Base-by-base conservation (phyloP, 1,284 basidiomycete genomes). In the Microbotryum silenes-acaulis region DNA sequence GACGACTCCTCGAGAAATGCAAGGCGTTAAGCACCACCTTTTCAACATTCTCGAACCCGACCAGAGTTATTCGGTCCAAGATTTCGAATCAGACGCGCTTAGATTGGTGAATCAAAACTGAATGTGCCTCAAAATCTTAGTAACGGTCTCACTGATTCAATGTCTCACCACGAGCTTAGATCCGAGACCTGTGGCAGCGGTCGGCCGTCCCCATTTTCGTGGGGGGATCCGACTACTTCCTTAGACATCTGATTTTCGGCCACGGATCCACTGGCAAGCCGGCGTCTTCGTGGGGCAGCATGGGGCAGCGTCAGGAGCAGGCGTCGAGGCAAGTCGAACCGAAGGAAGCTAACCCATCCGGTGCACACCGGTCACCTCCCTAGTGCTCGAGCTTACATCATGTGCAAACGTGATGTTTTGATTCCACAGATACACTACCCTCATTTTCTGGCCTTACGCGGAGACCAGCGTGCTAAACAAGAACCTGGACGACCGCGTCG, bases 201-300 rank as follows among this genome's bases (percentile, higher is more conserved):
- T 76, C 80, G 4, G 78, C 85, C 61, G 75, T 97, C 9, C 91
- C 92, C 0, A 88, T 98, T 58, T 78, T 97, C 4, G 91, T 93
- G 52, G 94, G 94, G 3, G 94, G 94, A 12, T 97, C 94, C 0
- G 86, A 89, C 21, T 98, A 98, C 74, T 98, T 93, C 84, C 86
- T 94, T 27, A 93, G 97, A 74, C 91, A 98, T 74, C 80, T 93
- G 33, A 63, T 78, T 25, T 76, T 77, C 61, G 16, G 16, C 16
- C 10, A 42, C 5, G 37, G 37, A 42, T 14, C 37, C 12, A 42
- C 6, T 14, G 37, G 37, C 37, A 42, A 6, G 37, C 14, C 37
- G 37, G 37, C 16, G 37, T 12, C 12, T 42, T 42, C 37, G 6
- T 42, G 37, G 37, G 37, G 37, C 14, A 10, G 16, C 37, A 42